Base-by-base conservation (phyloP, 2,329 filamentous ascomycete genomes). In the Cladosporium sp. region DNA sequence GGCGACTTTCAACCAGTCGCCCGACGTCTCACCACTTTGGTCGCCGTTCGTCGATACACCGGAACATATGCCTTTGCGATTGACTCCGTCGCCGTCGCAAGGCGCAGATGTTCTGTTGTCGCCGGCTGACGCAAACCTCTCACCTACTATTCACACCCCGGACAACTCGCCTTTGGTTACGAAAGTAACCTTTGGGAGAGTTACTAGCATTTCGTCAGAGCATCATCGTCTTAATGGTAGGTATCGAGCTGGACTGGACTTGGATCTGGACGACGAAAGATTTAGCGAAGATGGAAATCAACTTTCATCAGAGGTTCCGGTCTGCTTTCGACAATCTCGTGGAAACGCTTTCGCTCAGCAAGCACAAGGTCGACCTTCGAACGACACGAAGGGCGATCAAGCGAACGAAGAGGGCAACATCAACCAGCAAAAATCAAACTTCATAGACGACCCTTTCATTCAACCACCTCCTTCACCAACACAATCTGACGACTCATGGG, bases 151-250 rank as follows among this genome's bases (percentile, higher is more conserved):
- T n/a, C 41, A 39, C 27, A 44, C 48, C 7, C 48, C 48, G 11
- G 48, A 51, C 22, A 44, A 15, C 15, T 43, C 40, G 27, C 48
- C 48, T 20, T 24, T 51, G 24, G 24, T 51, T n/a, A 39, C 34
- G 11, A 38, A 36, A 22, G 48, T 39, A 40, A 41, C 36, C 17
- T 44, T 44, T 39, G 48, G 48, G 8, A 19, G 34, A 15, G 50
- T 47, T 36, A 30, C 24, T 22, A 30, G 34, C 36, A 40, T 53
- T 55, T 53, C 51, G 58, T 55, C 68, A 63, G 64, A 71, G 66
- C 73, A 78, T 78, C 74, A 76, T 70, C 70, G 67, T 70, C 65
- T 51, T 58, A 29, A 53, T 62, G 74, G 74, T 77, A 73, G 73
- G 75, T 77, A 76, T 74, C 57, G 43, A 39, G 20, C 17, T 52